Conservation (phyloP, 805 yeast genomes). For the Hanseniaspora thailandica region DNA sequence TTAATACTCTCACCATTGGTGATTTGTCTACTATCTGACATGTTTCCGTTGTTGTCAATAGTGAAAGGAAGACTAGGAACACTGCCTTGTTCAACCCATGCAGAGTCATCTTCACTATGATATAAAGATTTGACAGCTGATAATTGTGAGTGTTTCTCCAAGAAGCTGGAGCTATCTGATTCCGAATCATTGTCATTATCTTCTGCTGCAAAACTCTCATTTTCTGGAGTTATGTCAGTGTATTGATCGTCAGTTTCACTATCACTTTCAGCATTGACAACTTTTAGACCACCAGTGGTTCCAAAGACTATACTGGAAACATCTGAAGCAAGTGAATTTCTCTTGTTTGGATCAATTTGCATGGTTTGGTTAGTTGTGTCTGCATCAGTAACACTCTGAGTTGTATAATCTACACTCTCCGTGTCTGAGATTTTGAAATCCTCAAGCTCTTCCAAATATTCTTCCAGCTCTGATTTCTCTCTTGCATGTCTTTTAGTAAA, state of each 20-base stretch:
- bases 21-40: background rate
- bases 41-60: background rate
- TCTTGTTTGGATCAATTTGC: background rate
- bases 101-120: slow-evolving; percentile 9
- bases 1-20: background rate
- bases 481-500: slow-evolving; percentile 20
- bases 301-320: background rate
- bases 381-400: background rate
- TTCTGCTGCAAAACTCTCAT: background rate
- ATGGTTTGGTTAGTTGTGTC: background rate
- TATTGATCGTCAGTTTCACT: background rate
- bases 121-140: slow-evolving; percentile 11
- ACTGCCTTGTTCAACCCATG: slow-evolving; percentile 1
- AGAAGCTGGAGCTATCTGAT: background rate
- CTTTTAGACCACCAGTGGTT: slow-evolving; percentile 1
- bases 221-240: background rate
- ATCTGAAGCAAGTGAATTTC: background rate
- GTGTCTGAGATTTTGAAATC: slow-evolving; percentile 19
- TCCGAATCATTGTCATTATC: background rate
- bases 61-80: slow-evolving; percentile 11
- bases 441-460: slow-evolving; percentile 28
- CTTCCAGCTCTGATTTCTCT: slow-evolving; percentile 28
- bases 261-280: slow-evolving; percentile 6
- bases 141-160: slow-evolving; percentile 5
- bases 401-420: background rate